Base-by-base conservation (phyloP, 306 rosid species). In the Corylus heterophylla region DNA sequence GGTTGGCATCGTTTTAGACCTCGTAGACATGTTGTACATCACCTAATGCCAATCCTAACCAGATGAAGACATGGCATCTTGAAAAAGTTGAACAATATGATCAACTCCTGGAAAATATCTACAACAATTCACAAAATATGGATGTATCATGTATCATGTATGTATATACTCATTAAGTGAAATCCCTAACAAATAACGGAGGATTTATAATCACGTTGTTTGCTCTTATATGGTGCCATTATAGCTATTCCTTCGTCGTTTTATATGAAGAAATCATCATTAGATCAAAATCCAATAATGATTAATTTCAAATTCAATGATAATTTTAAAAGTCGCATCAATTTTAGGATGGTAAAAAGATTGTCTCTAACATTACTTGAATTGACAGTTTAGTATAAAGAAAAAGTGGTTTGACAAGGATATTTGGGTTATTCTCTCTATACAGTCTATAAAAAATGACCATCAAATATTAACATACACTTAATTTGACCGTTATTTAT, bases 1-100 rank as follows among this genome's bases (percentile, higher is more conserved):
- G 67, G 80, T 71, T 42, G 78, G 74, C 52, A 64, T 50, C 35
- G 13, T n/a, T 74, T 56, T 54, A 82, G 81, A 81, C 79, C 67
- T 12, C 14, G 35, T 2, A 73, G 68, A 54, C 69, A 18, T 52
- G 77, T 71, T 54, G 22, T 58, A n/a, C 35, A 37, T 54, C 50
- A 31, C 69, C 52, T 62, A 45, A 31, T 76, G 47, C 54, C 69
- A 73, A 25, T 54, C 10, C 73, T n/a, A 71, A 31, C 6, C 12
- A 14, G 14, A 35, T 35, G 58, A 52, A 78, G 52, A 78, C 64
- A 62, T 70, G 78, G 72, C 80, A 74, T 66, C 83, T 20, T 75
- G 47, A 18, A 3, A 76, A 48, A 59, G 61, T 54, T 18, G 48
- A 52, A 69, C 35, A 64, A 35, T 22, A 50, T 2, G 16, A 50